phyloP scores from a whole-genome alignment of 495 filamentous ascomycete genomes.

The Penicillium parvum region DNA sequence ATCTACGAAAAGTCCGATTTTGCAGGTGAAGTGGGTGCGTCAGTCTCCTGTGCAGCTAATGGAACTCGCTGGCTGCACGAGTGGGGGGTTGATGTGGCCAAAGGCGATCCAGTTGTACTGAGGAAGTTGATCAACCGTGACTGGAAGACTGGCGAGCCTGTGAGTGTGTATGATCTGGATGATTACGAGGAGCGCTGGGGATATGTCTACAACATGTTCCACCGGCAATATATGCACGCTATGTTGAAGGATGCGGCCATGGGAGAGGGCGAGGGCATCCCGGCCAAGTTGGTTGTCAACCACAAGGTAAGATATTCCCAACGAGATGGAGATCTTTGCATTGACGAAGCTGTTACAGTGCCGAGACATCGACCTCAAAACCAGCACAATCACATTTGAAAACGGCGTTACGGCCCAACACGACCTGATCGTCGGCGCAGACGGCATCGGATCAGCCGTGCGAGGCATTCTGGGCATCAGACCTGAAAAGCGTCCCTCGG shows the following conservation, averaged over 20 bases:
- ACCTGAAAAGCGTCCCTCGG: conserved; percentile 42
- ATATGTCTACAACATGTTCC: conserved; percentile 53
- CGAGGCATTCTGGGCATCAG: conserved; percentile 39
- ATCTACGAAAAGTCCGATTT: conserved; percentile 43
- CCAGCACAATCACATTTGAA: conserved; percentile 34
- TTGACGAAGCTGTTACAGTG: conserved; percentile 15
- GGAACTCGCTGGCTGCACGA: conserved; percentile 44
- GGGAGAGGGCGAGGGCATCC: conserved; percentile 38
- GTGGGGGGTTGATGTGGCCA: conserved; percentile 39
- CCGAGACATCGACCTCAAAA: conserved; percentile 32
- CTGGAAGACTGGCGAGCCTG: conserved; percentile 44
- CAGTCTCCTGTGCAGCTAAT: conserved; percentile 42
- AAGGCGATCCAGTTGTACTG: conserved; percentile 46
- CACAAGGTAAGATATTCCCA: conserved; percentile 27
- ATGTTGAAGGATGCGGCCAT: conserved; percentile 49
- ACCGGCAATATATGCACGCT: conserved; percentile 51
- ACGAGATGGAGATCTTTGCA: not conserved
- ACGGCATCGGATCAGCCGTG: conserved; percentile 44
- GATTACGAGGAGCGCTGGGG: conserved; percentile 45
- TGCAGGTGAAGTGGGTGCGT: conserved; percentile 41
- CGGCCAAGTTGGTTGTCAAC: conserved; percentile 40
- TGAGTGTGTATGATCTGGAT: conserved; percentile 40
- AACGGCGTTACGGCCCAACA: conserved; percentile 30
- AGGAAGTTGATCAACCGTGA: conserved; percentile 46
- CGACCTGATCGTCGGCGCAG: conserved; percentile 41